Evolutionary conservation across 768 basidiomycete genomes (phyloP), one percentile per base, ranked within the genome.

Genomic region (Mrakia hoshinonis): DNA sequence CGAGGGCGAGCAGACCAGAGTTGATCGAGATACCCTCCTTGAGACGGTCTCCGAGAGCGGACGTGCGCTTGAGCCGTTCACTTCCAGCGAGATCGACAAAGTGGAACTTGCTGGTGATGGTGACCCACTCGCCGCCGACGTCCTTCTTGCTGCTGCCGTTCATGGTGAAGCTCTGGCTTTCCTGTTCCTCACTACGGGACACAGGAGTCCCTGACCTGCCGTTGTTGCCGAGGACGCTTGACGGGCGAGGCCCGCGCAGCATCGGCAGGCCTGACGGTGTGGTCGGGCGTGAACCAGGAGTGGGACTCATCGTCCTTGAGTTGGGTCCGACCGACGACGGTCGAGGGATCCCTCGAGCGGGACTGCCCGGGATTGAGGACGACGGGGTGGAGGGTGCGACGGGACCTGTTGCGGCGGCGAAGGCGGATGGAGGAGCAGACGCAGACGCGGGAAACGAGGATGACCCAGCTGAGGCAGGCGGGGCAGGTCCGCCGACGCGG

Each of bases 21-120:
- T 99, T 99, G 82, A 98, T 98, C 36, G 92, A 92, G 67, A 96
- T 96, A n/a, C 95, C 95, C 81, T 97, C 96, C 79, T 92, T 98
- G 80, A 95, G 91, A 69, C 95, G 89, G 74, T 97, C 95, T 5
- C 96, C 96, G 11, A 87, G 88, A 5, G 95, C 96, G 0, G 93
- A 91, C 11, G 96, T 99, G 52, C 96, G 87, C 80, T 99, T 99
- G 60, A 99, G 84, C 90, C 92, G 76, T 82, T 99, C 96, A 49
- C 91, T 94, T 48, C 96, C 96, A 34, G 96, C 96, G 77, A 99
- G 81, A 81, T 99, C 96, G 34, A 99, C 96, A 75, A 97, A 97
- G 80, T 99, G 94, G 81, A 98, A 97, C 78, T 99, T 99, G 58
- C 91, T 93, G 47, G 89, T 86, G 51, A 94, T 85, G 0, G 91